Base-by-base conservation (phyloP, 2,329 filamentous ascomycete species). In the Huntiella decipiens region DNA sequence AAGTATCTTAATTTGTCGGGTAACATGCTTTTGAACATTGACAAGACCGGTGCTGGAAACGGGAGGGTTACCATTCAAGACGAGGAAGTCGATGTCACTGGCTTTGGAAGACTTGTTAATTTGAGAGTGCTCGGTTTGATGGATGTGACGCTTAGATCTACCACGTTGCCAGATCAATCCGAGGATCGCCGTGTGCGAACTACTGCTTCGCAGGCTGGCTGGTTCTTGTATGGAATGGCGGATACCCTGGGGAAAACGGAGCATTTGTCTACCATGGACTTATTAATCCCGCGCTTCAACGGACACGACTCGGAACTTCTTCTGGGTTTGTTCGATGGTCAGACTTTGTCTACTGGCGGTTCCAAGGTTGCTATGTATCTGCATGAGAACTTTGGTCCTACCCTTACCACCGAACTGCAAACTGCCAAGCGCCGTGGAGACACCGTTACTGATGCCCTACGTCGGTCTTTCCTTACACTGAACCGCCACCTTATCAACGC, bases 281-380 rank as follows among this genome's bases (percentile, higher is more conserved):
- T 98, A 63, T 85, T 98, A 15, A 83, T 96, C 28, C 91, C 91
- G 8, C 77, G 84, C 39, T 91, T 95, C 64, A 82, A 87, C 56
- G 82, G 86, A 12, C 83, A 82, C 44, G 86, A 96, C 53, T 80
- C 84, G 38, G 87, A 96, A 60, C 87, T 84, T 38, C 70, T 98
- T 1, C 65, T 98, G 39, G 91, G 88, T n/a, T 71, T 98, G 61
- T 98, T 98, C 56, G 92, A 98, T 58, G 91, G 91, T 3, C 84
- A 95, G 58, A 74, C 79, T n/a, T 69, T 92, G 48, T 83, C 84
- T 2, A 86, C 76, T 51, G 83, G 87, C 50, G 92, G 91, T 38
- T 95, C 87, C 51, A 92, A 92, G 64, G 84, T 98, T 54, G 87
- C 91, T 52, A 96, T 95, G 59, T 98, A 84, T 56, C 66, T 98